Evolutionary conservation across 345 rosid species (phyloP).

Genomic region (Anastatica hierochuntica): DNA sequence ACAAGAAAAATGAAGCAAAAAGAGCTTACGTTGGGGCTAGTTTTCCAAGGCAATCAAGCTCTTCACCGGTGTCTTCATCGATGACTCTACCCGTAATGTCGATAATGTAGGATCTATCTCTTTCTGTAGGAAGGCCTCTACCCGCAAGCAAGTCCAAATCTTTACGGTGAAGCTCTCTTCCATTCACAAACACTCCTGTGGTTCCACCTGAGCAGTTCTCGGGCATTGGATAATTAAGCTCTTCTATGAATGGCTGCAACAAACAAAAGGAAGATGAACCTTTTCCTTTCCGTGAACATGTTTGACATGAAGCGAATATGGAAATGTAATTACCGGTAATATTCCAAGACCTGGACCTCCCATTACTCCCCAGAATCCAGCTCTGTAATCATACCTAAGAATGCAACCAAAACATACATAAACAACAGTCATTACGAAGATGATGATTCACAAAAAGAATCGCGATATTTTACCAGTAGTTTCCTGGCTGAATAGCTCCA

Average conservation of each 20-base stretch:
- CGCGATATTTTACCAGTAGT: constrained; percentile 52
- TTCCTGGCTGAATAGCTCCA: constrained; percentile 73
- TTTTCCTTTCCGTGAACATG: background rate
- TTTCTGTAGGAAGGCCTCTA: constrained; percentile 66
- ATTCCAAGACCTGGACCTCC: constrained; percentile 91
- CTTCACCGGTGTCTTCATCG: constrained; percentile 87
- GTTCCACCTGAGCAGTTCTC: constrained; percentile 75
- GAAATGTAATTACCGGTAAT: constrained; percentile 63
- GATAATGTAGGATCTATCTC: constrained; percentile 59
- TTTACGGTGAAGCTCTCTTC: constrained; percentile 81
- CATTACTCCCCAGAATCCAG: constrained; percentile 89
- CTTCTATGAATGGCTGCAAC: constrained; percentile 80
- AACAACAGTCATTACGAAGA: background rate
- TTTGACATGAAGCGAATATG: no score
- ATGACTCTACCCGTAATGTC: constrained; percentile 75
- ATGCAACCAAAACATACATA: constrained; percentile 13
- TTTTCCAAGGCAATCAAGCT: constrained; percentile 80
- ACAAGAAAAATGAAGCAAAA: background rate
- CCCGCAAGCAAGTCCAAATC: constrained; percentile 73
- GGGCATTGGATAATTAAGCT: constrained; percentile 60
- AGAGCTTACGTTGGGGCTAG: constrained; percentile 91
- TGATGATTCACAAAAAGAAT: background rate
- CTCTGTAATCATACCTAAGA: constrained; percentile 77
- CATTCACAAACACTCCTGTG: constrained; percentile 67
- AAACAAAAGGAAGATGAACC: background rate